phyloP scores from a whole-genome alignment of 108 stramenopile species.

The Fragilaria crotonensis region DNA sequence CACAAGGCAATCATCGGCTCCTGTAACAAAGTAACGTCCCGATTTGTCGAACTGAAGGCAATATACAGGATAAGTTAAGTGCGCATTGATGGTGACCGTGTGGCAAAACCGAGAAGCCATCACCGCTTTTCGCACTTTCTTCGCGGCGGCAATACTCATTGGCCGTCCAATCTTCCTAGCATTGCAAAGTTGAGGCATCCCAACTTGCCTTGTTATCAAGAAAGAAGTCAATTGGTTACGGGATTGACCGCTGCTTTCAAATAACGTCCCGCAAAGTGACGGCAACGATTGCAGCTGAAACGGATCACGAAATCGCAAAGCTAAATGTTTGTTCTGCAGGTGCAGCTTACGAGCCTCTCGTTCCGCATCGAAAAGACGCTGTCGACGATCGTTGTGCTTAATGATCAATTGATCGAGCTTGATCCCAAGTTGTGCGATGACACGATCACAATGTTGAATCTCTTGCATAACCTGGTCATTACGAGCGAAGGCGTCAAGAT shows the following conservation, averaged over 20 bases:
- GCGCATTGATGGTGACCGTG: constrained; percentile 76
- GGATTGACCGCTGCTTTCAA: not conserved
- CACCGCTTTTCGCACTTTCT: constrained; percentile 27
- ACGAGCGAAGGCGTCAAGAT: not conserved
- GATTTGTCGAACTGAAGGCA: constrained; percentile 85
- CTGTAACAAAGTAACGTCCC: constrained; percentile 87
- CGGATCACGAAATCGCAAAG: constrained; percentile 12
- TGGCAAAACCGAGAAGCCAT: constrained; percentile 55
- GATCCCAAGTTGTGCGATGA: constrained; percentile 34
- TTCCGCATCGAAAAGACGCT: constrained; percentile 14
- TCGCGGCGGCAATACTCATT: not conserved
- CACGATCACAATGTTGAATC: constrained; percentile 7
- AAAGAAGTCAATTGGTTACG: not conserved
- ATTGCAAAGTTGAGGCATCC: not conserved
- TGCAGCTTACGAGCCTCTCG: not conserved
- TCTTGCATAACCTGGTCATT: not conserved
- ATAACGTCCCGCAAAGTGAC: not conserved
- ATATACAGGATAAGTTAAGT: constrained; percentile 80
- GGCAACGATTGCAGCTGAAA: constrained; percentile 1
- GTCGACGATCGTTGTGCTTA: not conserved
- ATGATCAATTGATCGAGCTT: constrained; percentile 15
- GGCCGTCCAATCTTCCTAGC: not conserved
- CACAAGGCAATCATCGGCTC: constrained; percentile 90
- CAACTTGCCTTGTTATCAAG: not conserved
- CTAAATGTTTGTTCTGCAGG: constrained; percentile 1